These are phyloP conservation scores for Vitis hybrid DNA, from an alignment of 177 flowering plant genomes.

Conservation along the genomic window DNA sequence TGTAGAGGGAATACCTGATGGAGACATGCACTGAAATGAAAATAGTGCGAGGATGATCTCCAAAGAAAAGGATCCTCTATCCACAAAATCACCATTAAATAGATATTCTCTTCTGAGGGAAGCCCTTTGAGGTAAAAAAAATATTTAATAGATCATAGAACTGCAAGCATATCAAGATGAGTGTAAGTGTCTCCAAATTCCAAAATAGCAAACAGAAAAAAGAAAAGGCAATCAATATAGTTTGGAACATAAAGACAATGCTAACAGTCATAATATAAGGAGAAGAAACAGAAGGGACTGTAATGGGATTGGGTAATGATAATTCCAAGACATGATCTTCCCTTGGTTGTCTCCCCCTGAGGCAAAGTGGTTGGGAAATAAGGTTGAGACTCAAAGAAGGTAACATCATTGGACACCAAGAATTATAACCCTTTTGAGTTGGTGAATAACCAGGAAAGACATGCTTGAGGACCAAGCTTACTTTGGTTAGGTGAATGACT, in stretches of 20 bases:
- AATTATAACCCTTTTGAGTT: too few relatives aligned
- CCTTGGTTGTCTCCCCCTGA: too few relatives aligned
- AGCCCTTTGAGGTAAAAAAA: slow-evolving; percentile 97
- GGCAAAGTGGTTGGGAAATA: too few relatives aligned
- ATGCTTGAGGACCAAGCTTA: too few relatives aligned
- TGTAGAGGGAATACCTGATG: slow-evolving; percentile 60
- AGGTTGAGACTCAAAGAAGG: too few relatives aligned
- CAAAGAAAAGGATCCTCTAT: slow-evolving; percentile 93
- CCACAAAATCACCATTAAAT: slow-evolving; percentile 98
- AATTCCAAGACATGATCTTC: too few relatives aligned
- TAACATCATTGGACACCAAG: too few relatives aligned
- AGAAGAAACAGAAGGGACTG: too few relatives aligned
- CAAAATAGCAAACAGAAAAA: neutral
- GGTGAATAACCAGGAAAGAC: too few relatives aligned
- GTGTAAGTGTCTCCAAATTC: neutral
- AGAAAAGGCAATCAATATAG: neutral
- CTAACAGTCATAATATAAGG: too few relatives aligned
- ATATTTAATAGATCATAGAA: slow-evolving; percentile 91
- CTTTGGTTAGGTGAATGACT: too few relatives aligned
- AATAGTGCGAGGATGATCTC: slow-evolving; percentile 93
- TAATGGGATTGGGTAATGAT: too few relatives aligned
- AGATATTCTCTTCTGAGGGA: slow-evolving; percentile 93
- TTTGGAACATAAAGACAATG: neutral
- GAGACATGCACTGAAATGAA: slow-evolving; percentile 97
- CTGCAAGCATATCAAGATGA: slow-evolving; percentile 47